Base-by-base conservation (phyloP, 73 alveolate genomes). In the Blepharisma stoltei region DNA sequence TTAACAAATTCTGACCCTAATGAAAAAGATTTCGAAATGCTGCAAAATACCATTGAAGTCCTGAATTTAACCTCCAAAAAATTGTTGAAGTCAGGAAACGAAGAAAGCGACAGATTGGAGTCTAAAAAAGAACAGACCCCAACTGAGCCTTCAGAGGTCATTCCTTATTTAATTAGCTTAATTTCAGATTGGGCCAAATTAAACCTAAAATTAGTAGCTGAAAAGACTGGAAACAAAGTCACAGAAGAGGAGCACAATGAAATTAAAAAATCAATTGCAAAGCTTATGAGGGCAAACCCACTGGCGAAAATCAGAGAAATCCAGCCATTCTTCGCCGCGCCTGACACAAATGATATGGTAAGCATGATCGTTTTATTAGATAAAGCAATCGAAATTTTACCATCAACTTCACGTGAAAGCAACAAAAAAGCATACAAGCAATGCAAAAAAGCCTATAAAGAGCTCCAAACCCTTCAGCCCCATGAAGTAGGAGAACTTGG, bases 61-160 rank as follows among this genome's bases (percentile, higher is more conserved):
- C 66, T 52, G n/a, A 50, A 50, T 18, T 50, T 50, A 50, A 50
- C n/a, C n/a, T 52, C 23, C 66, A 52, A 52, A 60, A 60, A 60
- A 1, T 25, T 25, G 73, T 47, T 20, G 73, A 5, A 60, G 23
- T 14, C 37, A 38, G 46, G 46, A 8, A 38, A n/a, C 18, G 73
- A 60, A 25, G 23, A 60, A 60, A 9, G 14, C 2, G 45, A 60
- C 11, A 25, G 45, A 20, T 60, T 60, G 23, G 73, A 60, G 45
- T 8, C 49, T 9, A 60, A 38, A 60, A 60, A 60, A 60, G 46
- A 60, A 20, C 5, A 14, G 45, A 0, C 5, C 5, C 73, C 73
- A 18, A 18, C 73, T 18, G 14, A n/a, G 18, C 73, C 73, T 14
- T 14, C 14, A 60, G 46, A 60, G 4, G 4, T 60, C 23, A 11